phyloP scores from a whole-genome alignment of 805 yeast species.

The Wickerhamiella sorbophila region DNA sequence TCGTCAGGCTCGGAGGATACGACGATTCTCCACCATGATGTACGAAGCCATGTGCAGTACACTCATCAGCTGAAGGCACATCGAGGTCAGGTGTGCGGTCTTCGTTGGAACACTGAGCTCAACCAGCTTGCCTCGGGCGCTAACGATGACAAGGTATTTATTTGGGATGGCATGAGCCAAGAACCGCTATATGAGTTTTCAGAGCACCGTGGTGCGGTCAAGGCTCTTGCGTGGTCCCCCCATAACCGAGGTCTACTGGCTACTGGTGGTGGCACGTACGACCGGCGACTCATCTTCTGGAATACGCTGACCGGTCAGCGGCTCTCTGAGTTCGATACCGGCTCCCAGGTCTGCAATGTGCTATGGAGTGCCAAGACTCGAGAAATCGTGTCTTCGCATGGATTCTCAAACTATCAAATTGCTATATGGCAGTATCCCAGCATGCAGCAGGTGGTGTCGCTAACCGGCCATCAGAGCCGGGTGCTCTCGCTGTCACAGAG shows the following conservation, averaged over 20 bases:
- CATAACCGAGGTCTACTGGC: slow-evolving; percentile 90
- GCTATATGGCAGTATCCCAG: slow-evolving; percentile 89
- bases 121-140: slow-evolving; percentile 92
- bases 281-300: slow-evolving; percentile 82
- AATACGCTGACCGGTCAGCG: slow-evolving; percentile 68
- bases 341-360: slow-evolving; percentile 90
- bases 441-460: slow-evolving; percentile 82
- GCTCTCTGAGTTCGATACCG: slow-evolving; percentile 75
- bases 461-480: slow-evolving; percentile 88
- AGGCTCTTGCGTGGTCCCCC: slow-evolving; percentile 96
- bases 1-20: slow-evolving; percentile 81
- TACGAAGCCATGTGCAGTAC: slow-evolving; percentile 70
- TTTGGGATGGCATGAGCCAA: slow-evolving; percentile 70
- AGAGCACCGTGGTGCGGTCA: slow-evolving; percentile 90
- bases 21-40: slow-evolving; percentile 78
- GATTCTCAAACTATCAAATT: slow-evolving; percentile 79
- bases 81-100: slow-evolving; percentile 91
- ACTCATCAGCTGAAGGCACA: slow-evolving; percentile 60
- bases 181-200: slow-evolving; percentile 58
- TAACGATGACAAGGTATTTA: slow-evolving; percentile 72
- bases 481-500: slow-evolving; percentile 80
- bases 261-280: slow-evolving; percentile 95
- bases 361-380: slow-evolving; percentile 86
- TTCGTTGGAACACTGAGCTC: slow-evolving; percentile 84
- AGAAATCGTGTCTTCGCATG: slow-evolving; percentile 90